Base-by-base conservation (phyloP, 176 grass and related monocot genomes). In the Phyllostachys edulis region DNA sequence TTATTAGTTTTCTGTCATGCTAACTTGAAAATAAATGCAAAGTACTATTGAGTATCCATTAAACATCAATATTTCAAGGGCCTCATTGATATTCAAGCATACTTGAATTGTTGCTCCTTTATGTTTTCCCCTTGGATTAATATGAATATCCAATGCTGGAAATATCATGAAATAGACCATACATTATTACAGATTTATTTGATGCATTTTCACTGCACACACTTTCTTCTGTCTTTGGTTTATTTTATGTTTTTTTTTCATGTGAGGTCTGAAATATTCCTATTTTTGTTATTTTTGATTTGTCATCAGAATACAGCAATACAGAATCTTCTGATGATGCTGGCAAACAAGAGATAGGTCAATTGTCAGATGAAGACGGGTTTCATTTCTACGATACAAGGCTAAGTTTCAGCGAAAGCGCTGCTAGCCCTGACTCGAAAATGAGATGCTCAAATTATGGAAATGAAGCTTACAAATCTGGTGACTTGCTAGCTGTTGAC, bases 251-350 rank as follows among this genome's bases (percentile, higher is more conserved):
- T 59, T 52, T 59, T 46, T 9, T 60, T 81, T 20, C 15, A 20
- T 5, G 26, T 74, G 37, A 65, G 23, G 26, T 69, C 4, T 76
- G 63, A 56, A 61, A 49, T 67, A 64, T 69, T 14, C 73, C 45
- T 79, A 42, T 67, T 71, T 45, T 70, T 1, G 2, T 20, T 56
- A 56, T 32, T 69, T 82, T 20, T 87, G 29, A 37, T 69, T 84
- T 73, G 69, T 62, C 9, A 86, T 83, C 89, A 98, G 96, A 98
- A 77, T 98, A 95, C 82, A 95, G 93, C 87, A 98, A 94, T 54
- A 92, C 91, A 45, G 93, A 95, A 85, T 94, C 93, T 60, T 95
- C 93, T 67, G 96, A 95, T 80, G 96, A 98, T 45, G 69, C 77
- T 64, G 93, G 92, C 56, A 95, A 98, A 63, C 91, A 95, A 89